Conservation (phyloP, 164 flowering plant genomes). For the Aristolochia californica region DNA sequence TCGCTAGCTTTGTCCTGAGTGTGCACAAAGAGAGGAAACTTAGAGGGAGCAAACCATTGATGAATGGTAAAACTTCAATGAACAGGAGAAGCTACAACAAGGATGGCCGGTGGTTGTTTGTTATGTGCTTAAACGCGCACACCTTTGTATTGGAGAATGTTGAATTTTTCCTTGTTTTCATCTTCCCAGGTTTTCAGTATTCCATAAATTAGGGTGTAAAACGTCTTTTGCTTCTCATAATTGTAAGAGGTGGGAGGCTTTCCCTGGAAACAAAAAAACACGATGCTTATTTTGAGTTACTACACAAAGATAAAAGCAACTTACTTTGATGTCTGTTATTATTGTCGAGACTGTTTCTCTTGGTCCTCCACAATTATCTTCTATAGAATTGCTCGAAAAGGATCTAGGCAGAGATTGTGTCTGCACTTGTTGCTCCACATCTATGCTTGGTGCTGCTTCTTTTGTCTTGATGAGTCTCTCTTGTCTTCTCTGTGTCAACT, state of each 20-base stretch:
- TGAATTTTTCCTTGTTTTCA: too few relatives aligned
- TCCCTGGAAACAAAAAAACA: too few relatives aligned
- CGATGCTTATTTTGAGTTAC: background rate
- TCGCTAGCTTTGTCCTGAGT: constrained; percentile 6
- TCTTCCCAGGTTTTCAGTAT: too few relatives aligned
- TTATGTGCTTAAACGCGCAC: too few relatives aligned
- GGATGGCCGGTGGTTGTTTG: too few relatives aligned
- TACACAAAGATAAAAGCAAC: constrained; percentile 7
- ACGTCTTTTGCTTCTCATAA: too few relatives aligned
- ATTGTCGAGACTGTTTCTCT: constrained; percentile 5
- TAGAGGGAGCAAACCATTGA: too few relatives aligned
- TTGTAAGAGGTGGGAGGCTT: too few relatives aligned
- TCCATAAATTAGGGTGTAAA: too few relatives aligned
- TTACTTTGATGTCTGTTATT: constrained; percentile 29
- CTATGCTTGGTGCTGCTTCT: constrained; percentile 12
- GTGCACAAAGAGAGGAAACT: constrained; percentile 1
- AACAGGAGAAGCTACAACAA: too few relatives aligned
- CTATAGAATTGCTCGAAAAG: constrained; percentile 1
- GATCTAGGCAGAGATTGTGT: background rate
- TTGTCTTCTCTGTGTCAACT: constrained; percentile 26
- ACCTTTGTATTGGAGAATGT: too few relatives aligned
- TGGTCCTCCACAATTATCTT: constrained; percentile 18
- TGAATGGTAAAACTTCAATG: too few relatives aligned
- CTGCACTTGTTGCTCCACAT: constrained; percentile 6
- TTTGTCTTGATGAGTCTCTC: constrained; percentile 12